Conservation (phyloP, 2,329 filamentous ascomycete genomes). For the Myotisia sp. region DNA sequence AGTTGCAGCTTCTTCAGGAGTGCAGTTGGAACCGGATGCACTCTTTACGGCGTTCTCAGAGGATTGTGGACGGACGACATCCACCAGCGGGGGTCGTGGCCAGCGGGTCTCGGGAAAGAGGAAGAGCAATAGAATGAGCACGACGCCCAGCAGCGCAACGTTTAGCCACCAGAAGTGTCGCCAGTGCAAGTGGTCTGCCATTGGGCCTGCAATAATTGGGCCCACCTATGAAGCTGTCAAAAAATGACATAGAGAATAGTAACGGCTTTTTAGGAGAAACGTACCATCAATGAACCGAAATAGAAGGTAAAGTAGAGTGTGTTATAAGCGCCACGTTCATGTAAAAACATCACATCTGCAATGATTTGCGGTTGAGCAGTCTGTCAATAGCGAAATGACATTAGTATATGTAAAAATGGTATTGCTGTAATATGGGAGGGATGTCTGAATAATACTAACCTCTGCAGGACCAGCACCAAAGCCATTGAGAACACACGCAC, state of each 20-base stretch:
- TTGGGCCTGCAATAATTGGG: constrained; percentile 46
- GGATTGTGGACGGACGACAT: constrained; percentile 7
- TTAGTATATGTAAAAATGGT: too few relatives aligned
- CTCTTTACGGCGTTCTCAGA: constrained; percentile 5
- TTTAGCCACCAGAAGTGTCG: constrained; percentile 55
- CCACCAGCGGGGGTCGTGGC: constrained; percentile 31
- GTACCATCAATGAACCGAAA: constrained; percentile 47
- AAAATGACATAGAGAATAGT: constrained; percentile 13
- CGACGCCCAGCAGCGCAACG: constrained; percentile 38
- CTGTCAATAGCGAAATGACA: constrained; percentile 13
- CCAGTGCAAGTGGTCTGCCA: constrained; percentile 46
- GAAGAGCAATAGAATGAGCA: constrained; percentile 40
- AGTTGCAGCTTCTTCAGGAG: constrained; percentile 17
- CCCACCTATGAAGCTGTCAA: constrained; percentile 25
- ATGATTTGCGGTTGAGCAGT: constrained; percentile 50
- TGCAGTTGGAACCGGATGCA: constrained; percentile 10
- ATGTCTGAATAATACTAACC: constrained; percentile 14
- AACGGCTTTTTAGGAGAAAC: constrained; percentile 2
- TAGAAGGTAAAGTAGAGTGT: constrained; percentile 49
- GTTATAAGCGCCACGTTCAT: constrained; percentile 49
- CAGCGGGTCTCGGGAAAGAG: constrained; percentile 52
- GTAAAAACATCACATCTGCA: constrained; percentile 50
- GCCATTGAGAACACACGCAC: constrained; percentile 47
- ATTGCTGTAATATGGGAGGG: neutral
- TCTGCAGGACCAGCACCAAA: constrained; percentile 49